Evolutionary conservation across 2,329 filamentous ascomycete genomes (phyloP), one percentile per base, ranked within the genome.

Genomic region (Neonectria sp.): DNA sequence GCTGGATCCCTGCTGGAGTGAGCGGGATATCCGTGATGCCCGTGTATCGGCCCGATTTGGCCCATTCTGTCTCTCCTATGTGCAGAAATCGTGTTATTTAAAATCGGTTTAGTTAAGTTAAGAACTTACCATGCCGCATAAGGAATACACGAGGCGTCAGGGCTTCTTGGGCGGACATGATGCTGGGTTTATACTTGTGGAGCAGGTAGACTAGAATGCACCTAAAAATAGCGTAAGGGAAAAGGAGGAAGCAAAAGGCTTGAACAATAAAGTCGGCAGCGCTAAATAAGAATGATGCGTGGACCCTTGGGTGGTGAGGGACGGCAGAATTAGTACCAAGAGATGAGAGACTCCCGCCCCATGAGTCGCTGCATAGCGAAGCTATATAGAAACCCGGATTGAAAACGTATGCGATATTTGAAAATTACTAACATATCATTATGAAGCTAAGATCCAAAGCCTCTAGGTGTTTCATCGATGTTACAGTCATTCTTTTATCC

Each of bases 11-110:
- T 6, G 13, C 17, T 6, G 52, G 7, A 12, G 62, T 68, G 13
- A 68, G 62, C 25, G 58, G 57, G 4, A 68, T 65, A 21, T 68
- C 62, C 2, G 62, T 68, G 24, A 12, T 51, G 17, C 63, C 55
- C 21, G 60, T 62, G 49, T 37, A 62, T 24, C 40, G 40, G 15
- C 60, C 60, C 3, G 24, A n/a, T 11, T 55, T 55, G 29, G 60
- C 49, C 60, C 60, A 62, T 17, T 62, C 60, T 7, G 60, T 62
- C 13, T 62, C 51, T 31, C 49, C 60, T 62, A 60, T 45, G 24
- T 24, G 9, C 8, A 45, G 9, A 45, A 21, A n/a, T 7, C 8
- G 7, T 12, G 40, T 45, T 24, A 45, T 21, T 45, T 2, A 24
- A 40, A 8, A 40, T 13, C 37, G 37, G 15, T n/a, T 40, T n/a